Evolutionary conservation across 2,329 filamentous ascomycete species (phyloP), one percentile per base, ranked within the genome.

Genomic region (Orbilia ellipsospora): DNA sequence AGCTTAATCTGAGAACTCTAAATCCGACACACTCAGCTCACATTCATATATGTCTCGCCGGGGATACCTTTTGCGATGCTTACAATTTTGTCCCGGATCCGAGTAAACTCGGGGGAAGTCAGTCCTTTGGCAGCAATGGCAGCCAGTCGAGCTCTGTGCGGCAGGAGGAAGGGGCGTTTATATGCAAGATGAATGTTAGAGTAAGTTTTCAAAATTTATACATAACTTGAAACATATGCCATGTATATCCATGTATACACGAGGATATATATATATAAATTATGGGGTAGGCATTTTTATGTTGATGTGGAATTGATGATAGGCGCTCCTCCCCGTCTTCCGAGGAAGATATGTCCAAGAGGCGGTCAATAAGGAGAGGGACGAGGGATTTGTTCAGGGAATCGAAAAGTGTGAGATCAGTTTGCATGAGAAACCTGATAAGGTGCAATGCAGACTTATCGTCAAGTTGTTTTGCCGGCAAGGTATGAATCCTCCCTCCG

Each of bases 371-470:
- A 82, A 83, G 73, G 84, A 86, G 61, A 28, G 66, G 52, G 73
- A 76, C 16, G 70, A 74, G 28, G 68, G 18, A 20, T 40, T 60
- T 4, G 70, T 74, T 3, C 83, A 83, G 2, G 82, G 83, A 2
- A 84, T 87, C 44, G 85, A 86, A 54, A 82, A 83, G 20, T 87
- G 86, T 77, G 84, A 87, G 79, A 85, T 87, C 66, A 84, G 80
- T 68, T 81, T 87, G 3, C 83, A 86, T 75, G 85, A 86, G 52
- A 81, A 83, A 50, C 82, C 82, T 2, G 83, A 85, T 62, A 82
- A 83, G 77, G 81, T 83, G 31, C 83, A 86, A 79, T 87, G 85
- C 77, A 83, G 86, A 5, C 82, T 87, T 68, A 83, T 86, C 52
- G 81, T 87, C 54, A 84, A 84, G 78, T 84, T 87, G 82, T 80